Base-by-base conservation (phyloP, 148 eudicot species). In the Dysphania ambrosioides region DNA sequence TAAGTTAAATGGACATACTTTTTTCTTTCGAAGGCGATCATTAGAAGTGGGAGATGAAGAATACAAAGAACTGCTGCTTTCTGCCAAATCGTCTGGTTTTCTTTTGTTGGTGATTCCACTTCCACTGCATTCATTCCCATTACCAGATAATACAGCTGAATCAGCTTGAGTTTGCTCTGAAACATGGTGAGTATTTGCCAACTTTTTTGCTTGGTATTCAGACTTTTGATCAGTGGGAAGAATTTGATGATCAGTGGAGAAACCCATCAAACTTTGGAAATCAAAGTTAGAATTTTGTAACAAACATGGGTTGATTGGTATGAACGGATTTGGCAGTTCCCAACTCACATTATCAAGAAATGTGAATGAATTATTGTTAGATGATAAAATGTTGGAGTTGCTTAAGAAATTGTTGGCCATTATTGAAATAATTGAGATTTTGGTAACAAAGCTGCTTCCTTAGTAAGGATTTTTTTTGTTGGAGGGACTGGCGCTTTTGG, bases 1-100 rank as follows among this genome's bases (percentile, higher is more conserved):
- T 40, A 66, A 6, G 27, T 55, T 47, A 24, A 42, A 26, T n/a
- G 56, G 10, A 2, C 2, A 29, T 86, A 87, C 97, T 82, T 82
- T 85, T 83, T 78, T 87, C 40, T 68, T 84, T 49, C 2, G 16
- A 21, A 19, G 26, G 64, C 75, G 82, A 55, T 78, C 80, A 44
- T 77, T 83, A 72, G 87, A 86, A n/a, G 44, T 10, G 44, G 81
- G 86, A 30, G 89, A 71, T 66, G 89, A 88, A 19, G 87, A 85
- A 60, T 83, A 71, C 8, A 75, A 82, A 26, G 87, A 86, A 55
- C 85, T 81, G 70, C 86, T 81, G 65, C 76, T 81, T 38, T 85
- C 89, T 7, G 82, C 64, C 6, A 80, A 77, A 59, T 83, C 81
- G 40, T 82, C 78, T 8, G 77, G 67, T 88, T 83, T 86, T 77